Evolutionary conservation across 306 rosid genomes (phyloP).

Genomic region (Prunus dulcis): DNA sequence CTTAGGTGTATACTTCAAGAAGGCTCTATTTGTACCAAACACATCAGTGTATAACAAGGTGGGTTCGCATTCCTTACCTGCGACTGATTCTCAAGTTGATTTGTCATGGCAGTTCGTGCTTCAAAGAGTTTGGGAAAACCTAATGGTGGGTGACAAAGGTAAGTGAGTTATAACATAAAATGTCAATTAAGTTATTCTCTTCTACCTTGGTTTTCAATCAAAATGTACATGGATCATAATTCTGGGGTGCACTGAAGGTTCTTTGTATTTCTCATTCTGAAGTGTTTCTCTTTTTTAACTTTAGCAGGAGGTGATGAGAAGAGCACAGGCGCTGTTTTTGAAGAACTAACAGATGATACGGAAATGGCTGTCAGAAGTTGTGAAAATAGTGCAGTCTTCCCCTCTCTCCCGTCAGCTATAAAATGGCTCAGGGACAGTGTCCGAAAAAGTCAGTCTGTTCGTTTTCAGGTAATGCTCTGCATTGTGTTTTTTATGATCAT

Average conservation of each 20-base stretch:
- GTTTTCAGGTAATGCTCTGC: slow-evolving; percentile 60
- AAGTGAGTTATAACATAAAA: slow-evolving; percentile 1
- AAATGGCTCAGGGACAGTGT: slow-evolving; percentile 79
- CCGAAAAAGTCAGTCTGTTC: slow-evolving; percentile 54
- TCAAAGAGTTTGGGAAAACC: slow-evolving; percentile 80
- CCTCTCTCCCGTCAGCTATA: slow-evolving; percentile 73
- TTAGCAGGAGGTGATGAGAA: slow-evolving; percentile 41
- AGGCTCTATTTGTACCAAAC: slow-evolving; percentile 88
- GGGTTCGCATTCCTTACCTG: slow-evolving; percentile 60
- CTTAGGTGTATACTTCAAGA: slow-evolving; percentile 80
- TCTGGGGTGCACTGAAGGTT: not conserved
- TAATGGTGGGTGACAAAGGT: slow-evolving; percentile 67
- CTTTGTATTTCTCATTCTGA: not conserved
- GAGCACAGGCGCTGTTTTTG: slow-evolving; percentile 30
- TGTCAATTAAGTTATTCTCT: not conserved
- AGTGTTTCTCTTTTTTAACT: slow-evolving; percentile 10
- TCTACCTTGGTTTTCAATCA: not conserved
- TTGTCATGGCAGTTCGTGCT: slow-evolving; percentile 86
- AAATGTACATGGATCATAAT: not conserved
- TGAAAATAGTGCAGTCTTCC: slow-evolving; percentile 73
- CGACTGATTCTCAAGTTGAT: slow-evolving; percentile 55
- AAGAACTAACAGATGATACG: slow-evolving; percentile 52
- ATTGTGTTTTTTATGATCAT: not conserved
- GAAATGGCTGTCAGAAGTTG: slow-evolving; percentile 51
- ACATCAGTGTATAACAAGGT: slow-evolving; percentile 72